Evolutionary conservation across 352 stramenopile species (phyloP).

Genomic region (Phytophthora citrophthora): DNA sequence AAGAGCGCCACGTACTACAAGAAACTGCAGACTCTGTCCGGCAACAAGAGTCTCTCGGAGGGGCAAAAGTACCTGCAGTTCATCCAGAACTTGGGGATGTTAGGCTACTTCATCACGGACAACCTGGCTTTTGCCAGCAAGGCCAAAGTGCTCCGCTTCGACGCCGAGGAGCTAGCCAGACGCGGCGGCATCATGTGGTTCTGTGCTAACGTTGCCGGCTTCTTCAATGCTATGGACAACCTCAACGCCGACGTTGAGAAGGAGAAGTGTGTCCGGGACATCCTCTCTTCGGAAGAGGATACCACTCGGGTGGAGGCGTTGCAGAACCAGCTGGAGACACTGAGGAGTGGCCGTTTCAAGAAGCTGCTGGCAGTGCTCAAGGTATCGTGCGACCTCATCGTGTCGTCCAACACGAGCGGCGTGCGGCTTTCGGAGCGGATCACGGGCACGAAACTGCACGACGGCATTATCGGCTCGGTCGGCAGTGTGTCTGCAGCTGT

Average conservation of each 20-base stretch:
- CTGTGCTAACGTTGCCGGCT: slow-evolving; percentile 82
- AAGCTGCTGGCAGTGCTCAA: slow-evolving; percentile 87
- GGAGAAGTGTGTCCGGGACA: slow-evolving; percentile 78
- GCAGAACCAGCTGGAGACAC: slow-evolving; percentile 62
- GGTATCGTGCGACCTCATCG: slow-evolving; percentile 85
- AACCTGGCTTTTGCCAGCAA: slow-evolving; percentile 88
- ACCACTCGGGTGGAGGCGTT: slow-evolving; percentile 53
- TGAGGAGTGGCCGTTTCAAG: slow-evolving; percentile 72
- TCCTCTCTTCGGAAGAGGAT: slow-evolving; percentile 77
- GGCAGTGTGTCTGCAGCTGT: slow-evolving; percentile 83
- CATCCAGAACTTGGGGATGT: slow-evolving; percentile 84
- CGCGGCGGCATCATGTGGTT: slow-evolving; percentile 86
- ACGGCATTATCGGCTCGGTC: slow-evolving; percentile 82
- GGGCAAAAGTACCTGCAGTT: slow-evolving; percentile 70
- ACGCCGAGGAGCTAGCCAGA: slow-evolving; percentile 68
- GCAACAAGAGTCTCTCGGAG: slow-evolving; percentile 63
- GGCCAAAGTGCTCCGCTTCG: slow-evolving; percentile 69
- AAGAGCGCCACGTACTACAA: slow-evolving; percentile 86
- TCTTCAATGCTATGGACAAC: slow-evolving; percentile 71
- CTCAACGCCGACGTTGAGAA: slow-evolving; percentile 83
- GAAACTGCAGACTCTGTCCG: slow-evolving; percentile 64
- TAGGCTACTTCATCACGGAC: slow-evolving; percentile 89
- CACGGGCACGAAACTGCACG: slow-evolving; percentile 80
- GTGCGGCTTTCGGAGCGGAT: slow-evolving; percentile 82
- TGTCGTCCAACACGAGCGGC: slow-evolving; percentile 86